These are phyloP conservation scores for Tylopilus sp. DNA, from an alignment of 1,284 basidiomycete species.

Conservation along the genomic window DNA sequence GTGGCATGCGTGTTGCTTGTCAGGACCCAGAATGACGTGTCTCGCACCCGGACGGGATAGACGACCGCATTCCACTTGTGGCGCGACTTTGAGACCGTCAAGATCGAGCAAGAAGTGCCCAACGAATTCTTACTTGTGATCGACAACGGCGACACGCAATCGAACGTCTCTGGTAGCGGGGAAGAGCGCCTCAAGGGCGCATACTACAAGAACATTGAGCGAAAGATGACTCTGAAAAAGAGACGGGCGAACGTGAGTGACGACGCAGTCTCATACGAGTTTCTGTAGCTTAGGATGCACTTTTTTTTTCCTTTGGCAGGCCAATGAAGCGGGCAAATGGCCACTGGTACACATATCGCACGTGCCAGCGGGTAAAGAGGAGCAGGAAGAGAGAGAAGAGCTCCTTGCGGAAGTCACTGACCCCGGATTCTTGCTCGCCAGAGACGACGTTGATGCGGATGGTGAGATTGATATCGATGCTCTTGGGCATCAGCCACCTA, in stretches of 20 bases:
- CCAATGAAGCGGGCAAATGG: conserved; percentile 71
- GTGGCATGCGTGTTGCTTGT: conserved; percentile 1
- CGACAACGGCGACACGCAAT: conserved; percentile 49
- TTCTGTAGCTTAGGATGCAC: conserved; percentile 3
- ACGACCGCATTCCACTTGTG: conserved; percentile 67
- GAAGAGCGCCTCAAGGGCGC: conserved; percentile 55
- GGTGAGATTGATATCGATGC: conserved; percentile 39
- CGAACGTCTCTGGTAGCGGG: conserved; percentile 14
- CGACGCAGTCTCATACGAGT: not conserved
- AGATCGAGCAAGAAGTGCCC: conserved; percentile 75
- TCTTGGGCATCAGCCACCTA: conserved; percentile 44
- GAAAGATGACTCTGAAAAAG: conserved; percentile 83
- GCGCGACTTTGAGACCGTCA: conserved; percentile 79
- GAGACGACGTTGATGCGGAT: conserved; percentile 42
- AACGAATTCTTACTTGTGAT: conserved; percentile 81
- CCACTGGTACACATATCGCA: conserved; percentile 64
- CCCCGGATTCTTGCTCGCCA: conserved; percentile 43
- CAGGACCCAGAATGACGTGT: not conserved
- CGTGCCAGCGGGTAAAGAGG: conserved; percentile 47
- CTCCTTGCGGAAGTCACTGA: conserved; percentile 51
- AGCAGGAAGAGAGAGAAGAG: conserved; percentile 50
- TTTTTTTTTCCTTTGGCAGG: conserved; percentile 38
- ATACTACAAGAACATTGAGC: conserved; percentile 83
- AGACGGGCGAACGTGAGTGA: conserved; percentile 68
- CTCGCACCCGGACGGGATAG: conserved; percentile 33